These are phyloP conservation scores for Periconia digitata DNA, from an alignment of 2,329 filamentous ascomycete genomes.

Conservation along the genomic window DNA sequence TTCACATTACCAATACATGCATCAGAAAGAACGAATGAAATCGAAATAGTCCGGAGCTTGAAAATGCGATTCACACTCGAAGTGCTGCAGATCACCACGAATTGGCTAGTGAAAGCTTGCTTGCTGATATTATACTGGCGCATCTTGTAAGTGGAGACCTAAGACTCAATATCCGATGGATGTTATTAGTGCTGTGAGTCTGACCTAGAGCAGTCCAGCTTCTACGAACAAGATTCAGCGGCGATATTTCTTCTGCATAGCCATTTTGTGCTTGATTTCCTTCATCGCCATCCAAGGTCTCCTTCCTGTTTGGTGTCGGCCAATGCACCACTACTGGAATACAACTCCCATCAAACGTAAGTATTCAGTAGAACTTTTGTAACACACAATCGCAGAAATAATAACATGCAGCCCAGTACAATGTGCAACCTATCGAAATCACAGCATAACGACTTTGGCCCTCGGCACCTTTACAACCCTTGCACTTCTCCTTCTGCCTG, in stretches of 20 bases:
- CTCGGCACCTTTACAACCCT: slow-evolving; percentile 20
- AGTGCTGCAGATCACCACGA: slow-evolving; percentile 26
- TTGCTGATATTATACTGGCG: slow-evolving; percentile 30
- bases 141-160: slow-evolving; percentile 26
- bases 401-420: slow-evolving; percentile 11
- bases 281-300: slow-evolving; percentile 23
- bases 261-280: slow-evolving; percentile 19
- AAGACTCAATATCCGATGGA: neutral
- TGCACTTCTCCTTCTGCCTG: slow-evolving; percentile 21
- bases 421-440: slow-evolving; percentile 22
- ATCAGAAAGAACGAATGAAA: neutral
- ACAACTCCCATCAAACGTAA: slow-evolving; percentile 11
- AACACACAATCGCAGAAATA: neutral
- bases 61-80: slow-evolving; percentile 29
- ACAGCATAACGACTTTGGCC: slow-evolving; percentile 17
- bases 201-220: slow-evolving; percentile 13
- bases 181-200: neutral
- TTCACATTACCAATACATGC: neutral
- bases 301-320: slow-evolving; percentile 22
- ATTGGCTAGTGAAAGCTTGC: slow-evolving; percentile 32
- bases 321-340: slow-evolving; percentile 19
- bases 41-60: neutral
- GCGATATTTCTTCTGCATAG: slow-evolving; percentile 10
- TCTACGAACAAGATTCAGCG: slow-evolving; percentile 12
- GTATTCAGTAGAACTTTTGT: neutral